Evolutionary conservation across 2,329 filamentous ascomycete genomes (phyloP).

Genomic region (Aspergillus versicolor): DNA sequence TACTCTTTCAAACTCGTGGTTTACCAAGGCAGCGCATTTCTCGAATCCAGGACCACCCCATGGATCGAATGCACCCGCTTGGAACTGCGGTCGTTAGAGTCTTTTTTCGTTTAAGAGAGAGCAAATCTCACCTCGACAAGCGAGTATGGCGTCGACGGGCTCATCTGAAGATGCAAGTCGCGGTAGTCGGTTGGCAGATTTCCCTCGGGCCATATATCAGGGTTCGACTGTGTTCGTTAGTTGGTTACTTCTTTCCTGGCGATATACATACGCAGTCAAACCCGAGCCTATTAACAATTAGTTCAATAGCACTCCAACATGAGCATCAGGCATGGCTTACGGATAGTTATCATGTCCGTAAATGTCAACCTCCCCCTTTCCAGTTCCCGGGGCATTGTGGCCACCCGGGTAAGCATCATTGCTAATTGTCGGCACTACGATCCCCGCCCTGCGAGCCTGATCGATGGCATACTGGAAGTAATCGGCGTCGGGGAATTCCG

Average conservation of each 20-base stretch:
- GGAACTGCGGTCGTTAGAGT: conserved; percentile 50
- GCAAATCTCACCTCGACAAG: conserved; percentile 53
- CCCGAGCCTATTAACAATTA: conserved; percentile 29
- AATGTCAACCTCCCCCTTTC: conserved; percentile 59
- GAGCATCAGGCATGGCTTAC: conserved; percentile 14
- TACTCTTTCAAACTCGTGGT: conserved; percentile 72
- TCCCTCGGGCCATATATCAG: conserved; percentile 59
- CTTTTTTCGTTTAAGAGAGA: neutral
- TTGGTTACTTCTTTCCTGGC: neutral
- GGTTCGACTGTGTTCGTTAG: conserved; percentile 47
- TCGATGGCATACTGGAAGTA: conserved; percentile 73
- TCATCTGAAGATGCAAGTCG: conserved; percentile 57
- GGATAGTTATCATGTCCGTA: conserved; percentile 68
- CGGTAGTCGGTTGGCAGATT: conserved; percentile 58
- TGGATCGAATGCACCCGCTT: conserved; percentile 70
- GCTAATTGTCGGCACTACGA: conserved; percentile 72
- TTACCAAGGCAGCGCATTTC: conserved; percentile 64
- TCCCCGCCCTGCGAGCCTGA: conserved; percentile 65
- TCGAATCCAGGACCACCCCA: conserved; percentile 73
- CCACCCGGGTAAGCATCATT: conserved; percentile 67
- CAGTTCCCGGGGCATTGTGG: conserved; percentile 64
- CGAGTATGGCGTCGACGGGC: conserved; percentile 65
- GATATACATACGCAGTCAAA: conserved; percentile 38
- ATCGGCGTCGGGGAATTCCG: conserved; percentile 62
- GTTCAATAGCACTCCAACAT: neutral